Conservation (phyloP, 305 asterid genomes). For the Solanum hybrid region DNA sequence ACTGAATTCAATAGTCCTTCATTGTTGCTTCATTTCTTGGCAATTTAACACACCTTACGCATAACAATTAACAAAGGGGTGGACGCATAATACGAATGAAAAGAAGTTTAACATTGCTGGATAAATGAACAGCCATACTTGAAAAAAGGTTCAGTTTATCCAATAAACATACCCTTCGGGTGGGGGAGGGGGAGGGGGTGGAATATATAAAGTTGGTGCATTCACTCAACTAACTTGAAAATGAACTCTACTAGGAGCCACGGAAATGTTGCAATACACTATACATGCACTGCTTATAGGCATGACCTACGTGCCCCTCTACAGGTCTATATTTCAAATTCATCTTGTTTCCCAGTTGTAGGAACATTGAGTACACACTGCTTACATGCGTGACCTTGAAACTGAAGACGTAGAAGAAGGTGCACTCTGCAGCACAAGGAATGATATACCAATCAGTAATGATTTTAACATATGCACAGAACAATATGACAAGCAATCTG, state of each 20-base stretch:
- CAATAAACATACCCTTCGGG: not conserved
- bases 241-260: not conserved
- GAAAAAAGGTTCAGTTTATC: not conserved
- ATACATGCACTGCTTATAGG: not conserved
- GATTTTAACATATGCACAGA: not conserved
- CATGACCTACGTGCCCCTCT: not conserved
- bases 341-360: not conserved
- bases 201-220: not conserved
- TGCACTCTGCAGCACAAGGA: slow-evolving; percentile 19
- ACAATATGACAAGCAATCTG: not conserved
- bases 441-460: not conserved
- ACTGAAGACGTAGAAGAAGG: slow-evolving; percentile 9
- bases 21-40: not conserved
- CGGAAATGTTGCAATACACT: not conserved
- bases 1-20: not conserved
- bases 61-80: not conserved
- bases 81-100: not conserved
- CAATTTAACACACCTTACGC: not conserved
- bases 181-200: not conserved
- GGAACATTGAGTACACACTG: not conserved
- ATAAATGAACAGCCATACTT: not conserved
- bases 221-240: not conserved
- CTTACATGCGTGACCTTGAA: slow-evolving; percentile 47
- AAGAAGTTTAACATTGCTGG: not conserved
- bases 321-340: not conserved